A percentile compares a stretch with the other conserved stretches of the same genome.
Evolutionary conservation across 176 grass and related monocot species (phyloP).

Genomic region (Carex pumila): DNA sequence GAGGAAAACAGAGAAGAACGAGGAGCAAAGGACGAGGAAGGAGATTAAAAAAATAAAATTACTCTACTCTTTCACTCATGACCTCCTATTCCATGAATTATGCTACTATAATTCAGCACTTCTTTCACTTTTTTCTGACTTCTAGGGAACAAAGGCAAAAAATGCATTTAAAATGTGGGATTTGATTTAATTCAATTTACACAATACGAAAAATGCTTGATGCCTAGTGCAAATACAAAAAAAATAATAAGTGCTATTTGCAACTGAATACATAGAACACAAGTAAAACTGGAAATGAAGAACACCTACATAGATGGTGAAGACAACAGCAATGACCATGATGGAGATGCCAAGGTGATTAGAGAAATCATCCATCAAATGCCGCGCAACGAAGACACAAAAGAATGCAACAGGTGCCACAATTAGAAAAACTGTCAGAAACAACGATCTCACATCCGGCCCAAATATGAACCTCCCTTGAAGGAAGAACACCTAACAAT

Average conservation of each 20-base stretch:
- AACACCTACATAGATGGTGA: conserved; percentile 71
- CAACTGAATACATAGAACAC: background rate
- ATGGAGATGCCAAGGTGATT: conserved; percentile 72
- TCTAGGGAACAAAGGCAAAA: background rate
- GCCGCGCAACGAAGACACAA: conserved; percentile 85
- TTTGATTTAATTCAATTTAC: background rate
- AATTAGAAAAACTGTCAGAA: conserved; percentile 92
- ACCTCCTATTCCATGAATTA: background rate
- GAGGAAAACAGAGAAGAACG: background rate
- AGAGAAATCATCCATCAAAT: conserved; percentile 87
- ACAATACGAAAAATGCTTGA: background rate
- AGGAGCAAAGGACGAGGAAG: background rate
- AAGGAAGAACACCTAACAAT: conserved; percentile 74
- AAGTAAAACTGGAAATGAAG: background rate
- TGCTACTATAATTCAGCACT: background rate
- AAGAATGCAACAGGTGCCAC: conserved; percentile 72
- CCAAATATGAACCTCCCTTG: conserved; percentile 97
- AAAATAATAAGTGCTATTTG: background rate
- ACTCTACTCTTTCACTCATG: background rate
- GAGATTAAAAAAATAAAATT: background rate
- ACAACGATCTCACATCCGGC: conserved; percentile 88
- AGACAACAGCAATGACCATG: conserved; percentile 71
- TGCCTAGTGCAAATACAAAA: background rate
- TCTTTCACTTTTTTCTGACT: background rate
- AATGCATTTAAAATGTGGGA: background rate